Conservation (phyloP, 2,329 filamentous ascomycete genomes). For the Pseudodiploospora longispora region DNA sequence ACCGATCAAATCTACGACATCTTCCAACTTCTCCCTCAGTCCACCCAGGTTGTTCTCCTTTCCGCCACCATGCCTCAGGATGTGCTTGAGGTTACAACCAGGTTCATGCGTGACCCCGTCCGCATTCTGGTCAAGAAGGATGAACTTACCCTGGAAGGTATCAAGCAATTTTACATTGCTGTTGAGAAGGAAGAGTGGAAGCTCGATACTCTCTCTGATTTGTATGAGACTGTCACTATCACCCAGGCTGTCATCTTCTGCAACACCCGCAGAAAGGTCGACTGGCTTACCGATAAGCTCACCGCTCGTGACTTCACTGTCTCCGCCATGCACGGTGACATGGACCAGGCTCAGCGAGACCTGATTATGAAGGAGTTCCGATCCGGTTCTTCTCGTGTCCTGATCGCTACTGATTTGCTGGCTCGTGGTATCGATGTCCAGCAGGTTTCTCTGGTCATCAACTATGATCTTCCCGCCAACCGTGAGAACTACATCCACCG, state of each 20-base stretch:
- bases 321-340: conserved; percentile 97
- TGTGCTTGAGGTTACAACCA: conserved; percentile 97
- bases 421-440: conserved; percentile 98
- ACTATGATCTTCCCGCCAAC: conserved; percentile 96
- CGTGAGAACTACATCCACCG: conserved; percentile 99
- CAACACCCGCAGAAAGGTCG: conserved; percentile 97
- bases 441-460: conserved; percentile 96
- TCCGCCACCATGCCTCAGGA: conserved; percentile 96
- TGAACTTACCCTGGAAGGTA: conserved; percentile 90
- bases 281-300: conserved; percentile 99
- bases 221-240: conserved; percentile 97
- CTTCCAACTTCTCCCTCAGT: conserved; percentile 91
- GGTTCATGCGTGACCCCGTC: conserved; percentile 98
- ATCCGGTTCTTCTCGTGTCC: conserved; percentile 88
- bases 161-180: conserved; percentile 99
- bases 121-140: conserved; percentile 97
- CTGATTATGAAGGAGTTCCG: conserved; percentile 99
- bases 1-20: conserved; percentile 99
- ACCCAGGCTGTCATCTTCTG: conserved; percentile 99
- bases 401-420: conserved; percentile 98
- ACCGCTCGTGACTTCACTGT: conserved; percentile 98
- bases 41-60: conserved; percentile 96
- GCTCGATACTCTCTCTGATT: conserved; percentile 95
- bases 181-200: conserved; percentile 99
- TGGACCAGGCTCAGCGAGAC: conserved; percentile 97